Evolutionary conservation across 495 filamentous ascomycete genomes (phyloP).

Genomic region (Podospora comata): DNA sequence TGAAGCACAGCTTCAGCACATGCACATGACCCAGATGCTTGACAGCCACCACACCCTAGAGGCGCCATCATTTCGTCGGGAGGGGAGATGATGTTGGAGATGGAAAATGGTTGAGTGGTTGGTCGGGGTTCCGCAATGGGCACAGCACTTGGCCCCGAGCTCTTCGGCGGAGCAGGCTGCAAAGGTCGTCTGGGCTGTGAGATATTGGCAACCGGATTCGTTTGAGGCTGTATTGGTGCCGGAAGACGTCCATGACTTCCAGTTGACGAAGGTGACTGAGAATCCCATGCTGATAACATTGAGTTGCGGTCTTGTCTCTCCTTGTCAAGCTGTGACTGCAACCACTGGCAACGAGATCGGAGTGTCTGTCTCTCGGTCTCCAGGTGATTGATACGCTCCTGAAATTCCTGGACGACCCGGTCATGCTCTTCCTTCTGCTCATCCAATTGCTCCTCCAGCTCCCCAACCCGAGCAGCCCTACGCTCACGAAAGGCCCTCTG

Average conservation of each 20-base stretch:
- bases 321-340: slow-evolving; percentile 44
- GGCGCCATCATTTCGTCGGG: slow-evolving; percentile 36
- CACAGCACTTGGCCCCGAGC: not conserved
- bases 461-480: slow-evolving; percentile 76
- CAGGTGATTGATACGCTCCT: slow-evolving; percentile 42
- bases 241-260: slow-evolving; percentile 7
- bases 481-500: slow-evolving; percentile 90
- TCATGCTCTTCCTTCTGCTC: slow-evolving; percentile 53
- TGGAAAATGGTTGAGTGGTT: slow-evolving; percentile 39
- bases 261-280: slow-evolving; percentile 19
- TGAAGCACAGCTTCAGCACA: slow-evolving; percentile 52
- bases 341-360: slow-evolving; percentile 38
- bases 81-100: slow-evolving; percentile 49
- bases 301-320: slow-evolving; percentile 35
- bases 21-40: slow-evolving; percentile 46
- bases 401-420: slow-evolving; percentile 44
- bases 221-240: slow-evolving; percentile 21
- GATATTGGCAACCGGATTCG: slow-evolving; percentile 8
- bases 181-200: slow-evolving; percentile 24
- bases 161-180: slow-evolving; percentile 22
- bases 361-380: slow-evolving; percentile 47
- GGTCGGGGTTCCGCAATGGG: slow-evolving; percentile 32
- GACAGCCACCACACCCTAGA: slow-evolving; percentile 49
- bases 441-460: slow-evolving; percentile 80
- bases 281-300: slow-evolving; percentile 21